Evolutionary conservation across 805 yeast genomes (phyloP), one percentile per base, ranked within the genome.

Genomic region (Candida rishiriensis): DNA sequence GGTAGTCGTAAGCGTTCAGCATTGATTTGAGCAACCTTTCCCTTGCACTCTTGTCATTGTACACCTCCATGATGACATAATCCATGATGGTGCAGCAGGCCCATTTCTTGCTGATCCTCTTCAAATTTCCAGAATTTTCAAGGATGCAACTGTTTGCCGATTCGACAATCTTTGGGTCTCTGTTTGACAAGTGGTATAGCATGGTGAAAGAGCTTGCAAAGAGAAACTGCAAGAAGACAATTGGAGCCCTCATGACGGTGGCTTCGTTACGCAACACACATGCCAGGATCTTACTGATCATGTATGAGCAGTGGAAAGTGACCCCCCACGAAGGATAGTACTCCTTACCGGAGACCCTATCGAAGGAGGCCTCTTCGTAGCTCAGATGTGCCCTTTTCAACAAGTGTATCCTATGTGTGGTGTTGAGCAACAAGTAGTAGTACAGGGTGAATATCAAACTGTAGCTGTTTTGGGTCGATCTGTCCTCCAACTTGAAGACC

Each of bases 291-390:
- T 30, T 30, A 30, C 33, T 30, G 47, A 83, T 81, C 81, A 82
- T 81, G 53, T 83, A 75, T 1, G 88, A 86, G 1, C 89, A 85
- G 57, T 82, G 86, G 68, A 83, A 84, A 3, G 87, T 83, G 44
- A 84, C 80, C 3, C 87, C 85, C 82, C 85, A 79, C 10, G 84
- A 76, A 3, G 85, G 84, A 57, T 76, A 75, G 33, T 12, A 30
- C 14, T 30, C 14, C 14, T 12, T 13, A n/a, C 33, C 33, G 6
- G 33, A 30, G 5, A 13, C 68, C 39, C 7, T 34, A 26, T 75
- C 72, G 49, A 13, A 13, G 14, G 13, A 12, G 3, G 33, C 13
- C 13, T n/a, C 14, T 3, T 13, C 13, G 9, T n/a, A 12, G 13
- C 6, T n/a, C 13, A 12, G 13, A 30, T 30, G 13, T 12, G 33